Evolutionary conservation across 202 grass and related monocot genomes (phyloP).

Genomic region (Carex sylvatica): DNA sequence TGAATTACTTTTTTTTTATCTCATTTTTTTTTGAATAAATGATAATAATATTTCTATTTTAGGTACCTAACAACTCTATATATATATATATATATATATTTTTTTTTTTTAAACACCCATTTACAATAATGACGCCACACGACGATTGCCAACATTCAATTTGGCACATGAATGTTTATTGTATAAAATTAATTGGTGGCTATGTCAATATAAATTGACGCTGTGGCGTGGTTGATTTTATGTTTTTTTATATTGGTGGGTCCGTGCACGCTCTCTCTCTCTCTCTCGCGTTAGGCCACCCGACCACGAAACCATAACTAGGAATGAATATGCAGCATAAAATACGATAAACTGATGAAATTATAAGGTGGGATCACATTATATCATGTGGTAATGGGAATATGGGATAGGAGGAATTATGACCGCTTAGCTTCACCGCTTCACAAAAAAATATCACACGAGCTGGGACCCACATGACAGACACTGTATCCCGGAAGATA

Average conservation of each 20-base stretch:
- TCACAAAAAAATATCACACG: neutral
- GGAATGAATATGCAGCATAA: no score
- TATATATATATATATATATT: no score
- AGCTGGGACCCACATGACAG: neutral
- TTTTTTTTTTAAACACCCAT: no score
- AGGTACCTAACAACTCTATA: no score
- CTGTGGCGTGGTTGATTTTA: neutral
- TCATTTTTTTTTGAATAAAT: no score
- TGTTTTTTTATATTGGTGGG: neutral
- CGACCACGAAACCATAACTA: no score
- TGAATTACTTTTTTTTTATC: no score
- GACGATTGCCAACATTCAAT: neutral
- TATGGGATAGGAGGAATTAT: neutral
- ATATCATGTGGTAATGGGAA: neutral
- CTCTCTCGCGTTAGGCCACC: no score
- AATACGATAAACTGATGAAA: no score
- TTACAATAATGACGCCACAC: neutral
- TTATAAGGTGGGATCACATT: neutral
- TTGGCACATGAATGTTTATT: neutral
- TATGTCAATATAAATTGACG: neutral
- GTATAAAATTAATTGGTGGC: neutral
- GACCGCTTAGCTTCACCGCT: neutral
- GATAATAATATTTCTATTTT: no score
- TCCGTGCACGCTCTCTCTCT: no score
- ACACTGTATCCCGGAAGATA: neutral